Base-by-base conservation (phyloP, 75 land plant genomes). In the Sequoiadendron giganteum region DNA sequence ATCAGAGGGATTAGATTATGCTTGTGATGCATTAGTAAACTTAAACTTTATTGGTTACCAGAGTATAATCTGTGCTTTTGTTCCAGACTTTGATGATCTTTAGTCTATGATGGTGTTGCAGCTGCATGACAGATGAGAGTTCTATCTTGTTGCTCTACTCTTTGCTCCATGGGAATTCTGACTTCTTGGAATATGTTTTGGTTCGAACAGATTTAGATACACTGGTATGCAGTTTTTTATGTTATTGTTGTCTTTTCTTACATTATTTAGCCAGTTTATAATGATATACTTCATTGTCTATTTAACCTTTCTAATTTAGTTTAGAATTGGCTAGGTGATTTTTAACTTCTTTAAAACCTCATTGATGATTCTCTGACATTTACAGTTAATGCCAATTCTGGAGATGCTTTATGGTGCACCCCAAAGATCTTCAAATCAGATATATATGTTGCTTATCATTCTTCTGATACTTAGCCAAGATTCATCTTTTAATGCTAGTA, bases 201-300 rank as follows among this genome's bases (percentile, higher is more conserved):
- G 98, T 96, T 83, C 97, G 98, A 85, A 94, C 97, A 40, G 98
- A 96, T 92, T 58, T 96, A 85, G 98, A 96, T 89, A 96, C 97
- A 84, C 88, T 96, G 95, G 97, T 96, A 96, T 43, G 91, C 25
- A 89, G 14, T 21, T 88, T 49, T 82, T 82, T 14, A 75, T 30
- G 21, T 47, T 82, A 47, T 25, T 42, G 28, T 73, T 85, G 38
- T 36, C 38, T 73, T 85, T 39, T 72, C 30, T 61, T 14, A 52
- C 88, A 14, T 86, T 43, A 30, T 30, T 32, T 82, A 39, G 30
- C 52, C n/a, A 47, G 47, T 45, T 88, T 88, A 1, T 88, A 32
- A 39, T 28, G 86, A 38, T 75, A 75, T 34, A 75, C 32, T 14
- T 75, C 3, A 75, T 30, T 28, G 16, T 75, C 15, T 34, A 13